Percentiles rank a stretch among this genome's conserved stretches.
phyloP scores from a whole-genome alignment of 805 yeast genomes.

The Metschnikowia gruessii region DNA sequence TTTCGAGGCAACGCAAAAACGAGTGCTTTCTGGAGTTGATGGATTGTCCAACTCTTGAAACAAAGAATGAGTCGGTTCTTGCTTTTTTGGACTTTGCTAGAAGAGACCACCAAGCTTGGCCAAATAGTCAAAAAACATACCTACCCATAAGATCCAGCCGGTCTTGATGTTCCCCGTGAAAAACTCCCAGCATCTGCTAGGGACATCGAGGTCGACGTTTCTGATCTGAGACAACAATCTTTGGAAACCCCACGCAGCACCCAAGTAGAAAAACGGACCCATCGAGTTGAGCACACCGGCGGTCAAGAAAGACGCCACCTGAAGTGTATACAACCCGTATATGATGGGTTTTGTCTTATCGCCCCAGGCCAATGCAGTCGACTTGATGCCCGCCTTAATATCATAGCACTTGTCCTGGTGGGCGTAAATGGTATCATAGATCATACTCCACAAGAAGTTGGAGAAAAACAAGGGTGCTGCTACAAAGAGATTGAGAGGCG shows the following conservation, averaged over 20 bases:
- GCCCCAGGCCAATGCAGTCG: conserved; percentile 96
- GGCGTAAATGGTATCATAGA: conserved; percentile 94
- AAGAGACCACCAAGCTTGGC: conserved; percentile 45
- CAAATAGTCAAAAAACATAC: conserved; percentile 64
- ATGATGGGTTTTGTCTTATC: conserved; percentile 67
- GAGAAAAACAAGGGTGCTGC: conserved; percentile 77
- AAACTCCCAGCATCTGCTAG: conserved; percentile 77
- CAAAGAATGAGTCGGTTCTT: too few relatives aligned
- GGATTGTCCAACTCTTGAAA: not conserved
- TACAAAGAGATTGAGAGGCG: conserved; percentile 65
- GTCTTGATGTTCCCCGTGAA: conserved; percentile 76
- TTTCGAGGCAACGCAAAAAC: conserved; percentile 12
- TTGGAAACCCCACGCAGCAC: conserved; percentile 64
- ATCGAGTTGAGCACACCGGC: conserved; percentile 76
- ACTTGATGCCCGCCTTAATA: conserved; percentile 84
- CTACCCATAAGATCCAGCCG: conserved; percentile 64
- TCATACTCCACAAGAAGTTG: conserved; percentile 89
- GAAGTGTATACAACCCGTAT: conserved; percentile 61
- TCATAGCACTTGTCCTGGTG: conserved; percentile 95
- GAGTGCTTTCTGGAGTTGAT: not conserved
- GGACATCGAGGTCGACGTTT: conserved; percentile 74
- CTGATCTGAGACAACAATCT: conserved; percentile 67
- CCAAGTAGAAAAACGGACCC: conserved; percentile 81
- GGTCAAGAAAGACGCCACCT: conserved; percentile 56
- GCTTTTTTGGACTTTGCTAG: not conserved